These are phyloP conservation scores for Saprolegnia parasitica DNA, from an alignment of 352 stramenopile species.

Conservation along the genomic window DNA sequence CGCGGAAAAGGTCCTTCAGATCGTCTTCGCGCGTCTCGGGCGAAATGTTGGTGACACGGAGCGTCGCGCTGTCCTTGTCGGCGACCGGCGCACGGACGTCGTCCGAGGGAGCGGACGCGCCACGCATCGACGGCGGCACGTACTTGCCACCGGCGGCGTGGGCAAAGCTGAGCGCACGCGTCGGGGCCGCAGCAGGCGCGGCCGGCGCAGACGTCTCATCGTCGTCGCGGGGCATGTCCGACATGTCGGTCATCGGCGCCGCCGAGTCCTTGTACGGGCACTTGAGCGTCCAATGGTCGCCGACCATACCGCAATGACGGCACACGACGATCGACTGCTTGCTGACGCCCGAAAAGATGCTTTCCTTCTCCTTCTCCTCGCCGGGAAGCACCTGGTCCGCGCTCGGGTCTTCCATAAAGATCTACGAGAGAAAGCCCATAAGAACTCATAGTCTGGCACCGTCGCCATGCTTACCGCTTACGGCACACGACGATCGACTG, in stretches of 20 bases:
- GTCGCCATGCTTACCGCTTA: conserved; percentile 85
- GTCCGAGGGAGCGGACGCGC: conserved; percentile 35
- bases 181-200: conserved; percentile 31
- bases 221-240: conserved; percentile 60
- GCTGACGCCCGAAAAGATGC: conserved; percentile 82
- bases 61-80: conserved; percentile 83
- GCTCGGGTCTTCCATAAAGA: conserved; percentile 79
- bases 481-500: conserved; percentile 86
- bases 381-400: conserved; percentile 78
- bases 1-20: conserved; percentile 97
- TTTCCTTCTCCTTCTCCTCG: conserved; percentile 87
- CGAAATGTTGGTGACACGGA: conserved; percentile 99
- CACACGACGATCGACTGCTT: conserved; percentile 87
- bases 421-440: conserved; percentile 23
- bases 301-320: conserved; percentile 86
- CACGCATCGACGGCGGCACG: conserved; percentile 76
- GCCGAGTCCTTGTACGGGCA: conserved; percentile 87
- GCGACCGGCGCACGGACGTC: conserved; percentile 35
- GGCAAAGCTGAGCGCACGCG: conserved; percentile 63
- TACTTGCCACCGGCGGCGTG: conserved; percentile 61
- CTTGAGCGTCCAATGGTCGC: conserved; percentile 88
- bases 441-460: background rate
- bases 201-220: conserved; percentile 35
- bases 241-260: conserved; percentile 43
- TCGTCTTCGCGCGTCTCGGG: conserved; percentile 97